Evolutionary conservation across 1,139 yeast genomes (phyloP), one percentile per base, ranked within the genome.

Genomic region (Hanseniaspora uvarum): DNA sequence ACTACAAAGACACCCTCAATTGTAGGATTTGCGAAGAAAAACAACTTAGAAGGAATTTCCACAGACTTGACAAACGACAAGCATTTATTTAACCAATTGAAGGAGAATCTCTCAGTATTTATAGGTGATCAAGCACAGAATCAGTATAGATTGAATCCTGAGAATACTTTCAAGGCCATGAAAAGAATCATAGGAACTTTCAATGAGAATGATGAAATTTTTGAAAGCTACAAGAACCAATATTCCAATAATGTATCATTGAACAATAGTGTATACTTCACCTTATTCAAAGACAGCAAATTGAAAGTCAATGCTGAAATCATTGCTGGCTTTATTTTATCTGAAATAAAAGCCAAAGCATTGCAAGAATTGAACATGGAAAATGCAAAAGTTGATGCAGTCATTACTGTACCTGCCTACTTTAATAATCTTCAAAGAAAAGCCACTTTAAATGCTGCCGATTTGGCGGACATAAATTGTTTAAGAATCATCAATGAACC

Each of bases 361-460:
- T 7, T 43, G 5, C 18, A 28, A 4, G 48, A 50, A 16, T 18
- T 50, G 8, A 37, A n/a, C 14, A 18, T 83, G 84, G 79, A 78
- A 62, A 63, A 64, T 30, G 70, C 77, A 21, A 68, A 63, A 57
- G 72, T 73, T 54, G 78, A 79, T 59, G 86, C 89, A 0, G 89
- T 83, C 12, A 83, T 83, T 18, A 83, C 92, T 0, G 89, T 83
- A 1, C 92, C 92, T 19, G 89, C 89, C 0, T 83, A 83, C 65
- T 83, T 83, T 65, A 82, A 83, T 66, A 89, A 83, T 66, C 73
- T 87, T 0, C 92, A 83, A 65, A 72, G 92, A 62, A 87, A 79
- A 63, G 89, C 89, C 0, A 83, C 92, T 0, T 82, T 83, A 61
- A 75, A 75, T 53, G 84, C 88, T 0, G 92, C 89, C 11, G 75